Evolutionary conservation across 306 rosid genomes (phyloP).

Genomic region (Lathyrus tuberosus): DNA sequence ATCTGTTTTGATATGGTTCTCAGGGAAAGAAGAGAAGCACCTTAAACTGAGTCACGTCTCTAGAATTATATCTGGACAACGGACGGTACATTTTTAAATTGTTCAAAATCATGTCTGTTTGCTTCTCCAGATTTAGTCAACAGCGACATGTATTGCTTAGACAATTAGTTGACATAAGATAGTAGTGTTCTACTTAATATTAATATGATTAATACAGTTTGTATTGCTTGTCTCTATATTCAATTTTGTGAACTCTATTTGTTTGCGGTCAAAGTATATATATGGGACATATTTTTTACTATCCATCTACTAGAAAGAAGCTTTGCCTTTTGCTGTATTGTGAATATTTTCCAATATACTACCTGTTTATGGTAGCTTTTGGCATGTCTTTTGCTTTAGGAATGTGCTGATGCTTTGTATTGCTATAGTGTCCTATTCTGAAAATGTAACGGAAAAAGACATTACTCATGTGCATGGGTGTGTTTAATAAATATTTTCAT

Average conservation of each 20-base stretch:
- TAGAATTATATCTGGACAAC: conserved; percentile 96
- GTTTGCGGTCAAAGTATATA: neutral
- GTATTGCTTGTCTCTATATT: conserved; percentile 17
- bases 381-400: conserved; percentile 30
- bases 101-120: conserved; percentile 33
- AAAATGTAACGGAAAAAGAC: conserved; percentile 22
- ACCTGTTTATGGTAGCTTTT: conserved; percentile 38
- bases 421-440: conserved; percentile 26
- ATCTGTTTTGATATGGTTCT: conserved; percentile 94
- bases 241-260: conserved; percentile 34
- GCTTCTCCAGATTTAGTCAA: conserved; percentile 35
- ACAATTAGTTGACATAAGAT: conserved; percentile 18
- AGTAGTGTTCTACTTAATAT: conserved; percentile 30
- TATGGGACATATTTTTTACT: conserved; percentile 13
- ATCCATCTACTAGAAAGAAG: conserved; percentile 23
- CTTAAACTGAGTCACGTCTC: conserved; percentile 92
- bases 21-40: conserved; percentile 96
- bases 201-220: conserved; percentile 32
- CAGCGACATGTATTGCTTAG: conserved; percentile 19
- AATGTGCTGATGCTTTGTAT: conserved; percentile 36
- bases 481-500: conserved; percentile 19
- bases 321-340: conserved; percentile 32
- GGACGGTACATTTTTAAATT: conserved; percentile 73
- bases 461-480: conserved; percentile 12
- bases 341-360: conserved; percentile 39